Evolutionary conservation across 148 eudicot genomes (phyloP).

Genomic region (Suaeda aralocaspica): DNA sequence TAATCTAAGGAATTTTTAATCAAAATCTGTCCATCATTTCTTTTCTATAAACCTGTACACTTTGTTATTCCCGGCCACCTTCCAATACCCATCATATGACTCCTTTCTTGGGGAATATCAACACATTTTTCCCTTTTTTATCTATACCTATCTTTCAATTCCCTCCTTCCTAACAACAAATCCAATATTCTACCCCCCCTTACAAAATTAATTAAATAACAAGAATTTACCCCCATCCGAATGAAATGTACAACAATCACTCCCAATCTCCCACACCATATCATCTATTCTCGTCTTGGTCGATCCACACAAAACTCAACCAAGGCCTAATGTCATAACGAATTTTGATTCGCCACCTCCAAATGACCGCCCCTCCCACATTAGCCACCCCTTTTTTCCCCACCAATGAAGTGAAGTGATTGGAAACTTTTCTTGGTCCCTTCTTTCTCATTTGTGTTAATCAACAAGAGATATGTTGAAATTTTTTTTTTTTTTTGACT

Average conservation of each 20-base stretch:
- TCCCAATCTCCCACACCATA: not conserved
- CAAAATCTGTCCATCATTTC: too few species aligned
- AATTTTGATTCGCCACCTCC: not conserved
- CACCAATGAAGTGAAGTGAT: constrained; percentile 8
- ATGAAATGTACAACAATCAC: constrained; percentile 19
- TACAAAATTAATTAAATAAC: not conserved
- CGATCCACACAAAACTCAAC: constrained; percentile 26
- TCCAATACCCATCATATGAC: not conserved
- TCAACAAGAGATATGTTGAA: constrained; percentile 3
- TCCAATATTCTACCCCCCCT: constrained; percentile 20
- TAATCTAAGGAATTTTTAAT: too few species aligned
- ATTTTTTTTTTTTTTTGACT: not conserved
- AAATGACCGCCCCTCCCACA: constrained; percentile 1
- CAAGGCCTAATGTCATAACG: not conserved
- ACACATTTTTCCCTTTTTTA: not conserved
- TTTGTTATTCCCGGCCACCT: not conserved
- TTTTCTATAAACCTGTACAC: too few species aligned
- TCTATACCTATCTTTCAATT: not conserved
- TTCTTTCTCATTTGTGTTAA: constrained; percentile 9
- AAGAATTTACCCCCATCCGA: constrained; percentile 7
- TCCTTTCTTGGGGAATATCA: not conserved
- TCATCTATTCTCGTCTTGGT: not conserved
- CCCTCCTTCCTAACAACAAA: constrained; percentile 7
- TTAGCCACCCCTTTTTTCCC: constrained; percentile 1
- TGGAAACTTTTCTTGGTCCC: constrained; percentile 17